phyloP scores from a whole-genome alignment of 2,329 filamentous ascomycete genomes.

The Neobulgaria alba region DNA sequence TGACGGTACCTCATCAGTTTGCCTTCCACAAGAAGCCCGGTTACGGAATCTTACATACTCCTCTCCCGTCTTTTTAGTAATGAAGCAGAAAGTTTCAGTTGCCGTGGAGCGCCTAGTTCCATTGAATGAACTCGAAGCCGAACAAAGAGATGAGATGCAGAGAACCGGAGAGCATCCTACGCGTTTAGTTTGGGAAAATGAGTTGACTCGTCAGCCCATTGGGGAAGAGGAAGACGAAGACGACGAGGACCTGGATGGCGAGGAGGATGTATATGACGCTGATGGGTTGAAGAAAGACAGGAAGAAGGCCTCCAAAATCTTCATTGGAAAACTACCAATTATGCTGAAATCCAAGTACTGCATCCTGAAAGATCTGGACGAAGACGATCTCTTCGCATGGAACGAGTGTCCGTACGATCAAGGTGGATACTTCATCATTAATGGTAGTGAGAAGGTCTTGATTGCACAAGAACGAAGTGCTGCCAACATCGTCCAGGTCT shows the following conservation, averaged over 20 bases:
- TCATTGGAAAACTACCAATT: conserved; percentile 90
- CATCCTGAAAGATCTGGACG: conserved; percentile 72
- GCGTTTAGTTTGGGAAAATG: conserved; percentile 51
- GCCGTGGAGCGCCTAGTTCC: conserved; percentile 68
- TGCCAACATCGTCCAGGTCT: conserved; percentile 97
- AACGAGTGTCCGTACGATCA: conserved; percentile 98
- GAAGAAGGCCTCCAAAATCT: conserved; percentile 51
- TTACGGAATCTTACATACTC: conserved; percentile 94
- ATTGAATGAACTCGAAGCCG: conserved; percentile 59
- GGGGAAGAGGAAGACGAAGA: background rate
- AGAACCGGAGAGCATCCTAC: conserved; percentile 50
- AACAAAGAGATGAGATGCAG: conserved; percentile 47
- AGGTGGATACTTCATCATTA: conserved; percentile 98
- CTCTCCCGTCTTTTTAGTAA: conserved; percentile 80
- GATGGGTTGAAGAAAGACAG: too few species aligned
- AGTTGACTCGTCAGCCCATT: conserved; percentile 30
- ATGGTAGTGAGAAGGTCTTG: conserved; percentile 95
- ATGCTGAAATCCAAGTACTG: conserved; percentile 98
- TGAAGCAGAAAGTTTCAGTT: conserved; percentile 75
- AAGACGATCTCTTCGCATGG: conserved; percentile 79
- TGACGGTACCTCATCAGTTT: conserved; percentile 75
- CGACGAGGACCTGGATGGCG: conserved; percentile 25
- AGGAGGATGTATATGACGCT: too few species aligned
- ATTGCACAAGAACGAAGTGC: conserved; percentile 97
- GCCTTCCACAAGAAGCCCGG: conserved; percentile 91